Conservation (phyloP, 306 rosid genomes). For the Alnus glutinosa region DNA sequence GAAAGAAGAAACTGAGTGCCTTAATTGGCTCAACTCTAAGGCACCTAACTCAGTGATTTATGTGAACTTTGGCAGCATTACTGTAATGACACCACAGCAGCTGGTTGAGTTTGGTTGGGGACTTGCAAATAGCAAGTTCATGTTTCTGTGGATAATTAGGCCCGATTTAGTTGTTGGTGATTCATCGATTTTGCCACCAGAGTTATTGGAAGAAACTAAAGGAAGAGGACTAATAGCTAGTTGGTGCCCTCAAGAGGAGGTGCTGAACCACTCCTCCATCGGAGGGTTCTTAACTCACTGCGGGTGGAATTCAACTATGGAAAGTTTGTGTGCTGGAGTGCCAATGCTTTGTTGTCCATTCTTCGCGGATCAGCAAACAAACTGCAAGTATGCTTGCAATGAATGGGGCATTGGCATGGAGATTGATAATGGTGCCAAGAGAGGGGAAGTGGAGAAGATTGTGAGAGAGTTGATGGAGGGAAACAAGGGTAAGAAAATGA, state of each 20-base stretch:
- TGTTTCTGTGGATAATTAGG: slow-evolving; percentile 25
- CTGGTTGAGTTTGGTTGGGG: slow-evolving; percentile 19
- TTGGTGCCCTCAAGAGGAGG: slow-evolving; percentile 28
- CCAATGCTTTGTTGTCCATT: slow-evolving; percentile 9
- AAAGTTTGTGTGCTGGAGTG: slow-evolving; percentile 10
- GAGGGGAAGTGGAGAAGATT: neutral
- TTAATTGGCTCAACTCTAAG: neutral
- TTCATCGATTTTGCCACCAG: neutral
- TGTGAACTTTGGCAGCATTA: slow-evolving; percentile 21
- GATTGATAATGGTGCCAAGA: neutral
- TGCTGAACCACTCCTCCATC: slow-evolving; percentile 12
- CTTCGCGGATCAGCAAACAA: neutral
- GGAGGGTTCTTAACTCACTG: slow-evolving; percentile 21
- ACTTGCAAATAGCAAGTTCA: slow-evolving; percentile 19
- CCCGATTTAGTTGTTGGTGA: slow-evolving; percentile 4
- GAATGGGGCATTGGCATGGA: slow-evolving; percentile 9
- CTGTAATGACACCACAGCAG: neutral
- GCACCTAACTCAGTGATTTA: slow-evolving; percentile 12
- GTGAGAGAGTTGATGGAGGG: slow-evolving; percentile 4
- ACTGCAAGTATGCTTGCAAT: slow-evolving; percentile 1
- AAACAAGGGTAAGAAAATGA: neutral
- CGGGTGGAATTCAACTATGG: slow-evolving; percentile 22
- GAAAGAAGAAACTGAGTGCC: no score
- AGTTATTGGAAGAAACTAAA: slow-evolving; percentile 2
- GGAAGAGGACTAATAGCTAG: slow-evolving; percentile 17